Conservation (phyloP, 495 filamentous ascomycete genomes). For the Lasiosphaeria hispida region DNA sequence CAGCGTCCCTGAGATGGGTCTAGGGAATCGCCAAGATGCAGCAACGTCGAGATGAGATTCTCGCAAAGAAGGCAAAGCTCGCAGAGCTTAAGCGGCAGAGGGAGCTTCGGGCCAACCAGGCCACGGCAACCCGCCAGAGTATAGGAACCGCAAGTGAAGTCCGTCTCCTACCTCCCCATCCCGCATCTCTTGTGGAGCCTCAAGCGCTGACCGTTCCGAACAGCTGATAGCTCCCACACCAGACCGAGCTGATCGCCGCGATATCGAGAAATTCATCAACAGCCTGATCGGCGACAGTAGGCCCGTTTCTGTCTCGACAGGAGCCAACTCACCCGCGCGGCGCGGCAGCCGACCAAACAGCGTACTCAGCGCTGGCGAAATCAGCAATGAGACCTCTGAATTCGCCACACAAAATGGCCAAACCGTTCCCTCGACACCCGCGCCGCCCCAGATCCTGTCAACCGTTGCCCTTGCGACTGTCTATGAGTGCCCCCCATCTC, state of each 20-base stretch:
- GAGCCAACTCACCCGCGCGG: conserved; percentile 57
- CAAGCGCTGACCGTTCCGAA: conserved; percentile 3
- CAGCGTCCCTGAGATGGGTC: conserved; percentile 37
- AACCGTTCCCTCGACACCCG: conserved; percentile 25
- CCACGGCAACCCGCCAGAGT: conserved; percentile 58
- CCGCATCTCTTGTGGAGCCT: background rate
- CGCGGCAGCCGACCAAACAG: conserved; percentile 82
- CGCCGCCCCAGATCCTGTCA: conserved; percentile 49
- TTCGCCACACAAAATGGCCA: conserved; percentile 40
- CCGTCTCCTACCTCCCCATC: conserved; percentile 24
- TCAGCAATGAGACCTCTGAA: conserved; percentile 69
- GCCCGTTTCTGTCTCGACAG: conserved; percentile 68
- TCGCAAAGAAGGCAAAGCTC: conserved; percentile 90
- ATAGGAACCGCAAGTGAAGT: conserved; percentile 52
- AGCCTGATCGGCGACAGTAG: conserved; percentile 73
- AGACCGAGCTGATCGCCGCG: conserved; percentile 65
- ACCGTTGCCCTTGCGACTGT: conserved; percentile 66
- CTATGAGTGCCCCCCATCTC: conserved; percentile 71
- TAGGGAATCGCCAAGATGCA: conserved; percentile 56
- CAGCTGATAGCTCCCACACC: conserved; percentile 69
- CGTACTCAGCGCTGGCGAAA: conserved; percentile 69
- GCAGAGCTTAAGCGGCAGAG: conserved; percentile 92
- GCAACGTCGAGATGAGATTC: conserved; percentile 88
- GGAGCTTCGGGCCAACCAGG: conserved; percentile 74
- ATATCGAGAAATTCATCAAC: conserved; percentile 80